Evolutionary conservation across 2,329 filamentous ascomycete species (phyloP), one percentile per base, ranked within the genome.

Genomic region (Ophiocordyceps camponoti-leonardi): DNA sequence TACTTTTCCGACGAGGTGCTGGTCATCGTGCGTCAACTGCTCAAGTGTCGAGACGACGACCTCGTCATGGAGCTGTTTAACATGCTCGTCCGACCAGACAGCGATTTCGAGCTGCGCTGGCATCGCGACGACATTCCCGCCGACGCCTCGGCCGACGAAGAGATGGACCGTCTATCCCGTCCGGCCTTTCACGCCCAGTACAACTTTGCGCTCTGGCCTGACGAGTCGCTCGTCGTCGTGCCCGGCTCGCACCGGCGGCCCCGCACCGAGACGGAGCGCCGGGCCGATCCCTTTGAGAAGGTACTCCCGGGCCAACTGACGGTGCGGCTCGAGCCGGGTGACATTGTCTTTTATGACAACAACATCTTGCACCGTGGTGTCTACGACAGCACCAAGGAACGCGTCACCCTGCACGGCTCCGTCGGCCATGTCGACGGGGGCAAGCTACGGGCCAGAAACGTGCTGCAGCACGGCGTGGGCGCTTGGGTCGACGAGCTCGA

Each of bases 21-120:
- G 0, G 58, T 62, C 28, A 71, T 83, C 1, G 80, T 81, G 1
- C 75, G 73, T 51, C 73, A 78, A 56, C 64, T 94, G 2, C 66
- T 93, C 37, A 56, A 63, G 45, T 67, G 64, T 47, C 51, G 52
- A 18, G 73, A 79, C 31, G 75, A 81, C 6, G 68, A 79, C 1
- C 67, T 94, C 20, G 81, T 90, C 37, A 84, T 94, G 78, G 87
- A 94, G 63, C 66, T 94, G 18, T 87, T 86, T 64, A 94, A 94
- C 58, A 71, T 94, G 62, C 77, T 94, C 8, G 79, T 93, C 14
- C 69, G 82, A 6, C 86, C 86, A 0, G 77, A 79, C 37, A 53
- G 57, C 3, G 76, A 81, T 51, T 94, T 90, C 55, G 77, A 76
- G 54, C 70, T 94, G 44, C 67, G 81, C 43, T 94, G 87, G 87